phyloP scores from a whole-genome alignment of 2,329 filamentous ascomycete genomes.

The Fusarium sp. region DNA sequence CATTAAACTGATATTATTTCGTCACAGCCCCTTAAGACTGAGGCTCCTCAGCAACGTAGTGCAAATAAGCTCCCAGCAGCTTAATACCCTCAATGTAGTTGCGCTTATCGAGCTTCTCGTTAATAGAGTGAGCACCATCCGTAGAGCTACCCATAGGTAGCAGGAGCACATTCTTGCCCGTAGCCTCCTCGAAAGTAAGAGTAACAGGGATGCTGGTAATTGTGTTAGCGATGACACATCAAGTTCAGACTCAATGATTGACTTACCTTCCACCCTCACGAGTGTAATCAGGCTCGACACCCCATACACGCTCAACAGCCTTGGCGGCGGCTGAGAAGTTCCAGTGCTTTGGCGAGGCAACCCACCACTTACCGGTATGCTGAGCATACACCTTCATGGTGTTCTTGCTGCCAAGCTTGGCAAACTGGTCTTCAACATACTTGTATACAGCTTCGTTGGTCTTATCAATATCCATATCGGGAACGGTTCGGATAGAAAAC shows the following conservation, averaged over 20 bases:
- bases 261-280: slow-evolving; percentile 89
- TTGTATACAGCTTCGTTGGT: slow-evolving; percentile 88
- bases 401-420: slow-evolving; percentile 92
- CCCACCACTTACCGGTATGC: slow-evolving; percentile 99
- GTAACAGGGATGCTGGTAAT: slow-evolving; percentile 87
- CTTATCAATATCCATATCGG: slow-evolving; percentile 93
- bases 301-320: slow-evolving; percentile 96
- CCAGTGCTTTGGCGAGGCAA: slow-evolving; percentile 97
- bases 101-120: slow-evolving; percentile 95
- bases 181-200: slow-evolving; percentile 95
- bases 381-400: slow-evolving; percentile 82
- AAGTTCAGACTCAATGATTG: not conserved
- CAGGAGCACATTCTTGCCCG: slow-evolving; percentile 95
- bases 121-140: slow-evolving; percentile 96
- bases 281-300: slow-evolving; percentile 92
- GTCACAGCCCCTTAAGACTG: slow-evolving; percentile 49
- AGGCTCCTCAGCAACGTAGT: slow-evolving; percentile 94
- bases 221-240: slow-evolving; percentile 25
- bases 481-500: slow-evolving; percentile 97
- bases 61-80: slow-evolving; percentile 91
- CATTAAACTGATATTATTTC: slow-evolving; percentile 14
- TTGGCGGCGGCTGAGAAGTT: slow-evolving; percentile 96
- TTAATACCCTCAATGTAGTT: slow-evolving; percentile 99
- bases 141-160: slow-evolving; percentile 98
- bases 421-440: slow-evolving; percentile 85